Base-by-base conservation (phyloP, 495 filamentous ascomycete species). In the Hypoxylon intermedium region DNA sequence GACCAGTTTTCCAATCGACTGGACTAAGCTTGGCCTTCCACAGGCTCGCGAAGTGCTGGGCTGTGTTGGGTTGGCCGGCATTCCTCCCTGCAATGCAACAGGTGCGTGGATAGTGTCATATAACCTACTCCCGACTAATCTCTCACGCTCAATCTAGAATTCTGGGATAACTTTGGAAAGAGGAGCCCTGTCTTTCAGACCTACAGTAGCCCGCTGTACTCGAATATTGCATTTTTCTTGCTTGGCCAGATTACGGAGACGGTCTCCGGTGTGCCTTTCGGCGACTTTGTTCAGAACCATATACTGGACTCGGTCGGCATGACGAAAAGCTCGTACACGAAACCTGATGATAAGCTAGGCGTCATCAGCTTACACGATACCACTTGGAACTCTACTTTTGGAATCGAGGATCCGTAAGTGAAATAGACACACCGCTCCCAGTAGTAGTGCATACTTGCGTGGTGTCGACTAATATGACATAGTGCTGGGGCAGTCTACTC, bases 401-500 rank as follows among this genome's bases (percentile, higher is more conserved):
- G 57, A 24, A 53, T 47, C 12, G 48, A 53, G 9, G 34, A 48
- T 19, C 41, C 57, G 57, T 60, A 53, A 46, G 57, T 53, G 3
- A 20, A 21, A 30, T 13, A 2, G 30, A 30, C 24, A 26, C 43
- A n/a, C n/a, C n/a, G n/a, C n/a, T n/a, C n/a, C n/a, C n/a, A n/a
- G n/a, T n/a, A n/a, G n/a, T n/a, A n/a, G n/a, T n/a, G n/a, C n/a
- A n/a, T n/a, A n/a, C n/a, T 6, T 31, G 16, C 30, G n/a, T 2
- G 6, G 7, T 24, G 15, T n/a, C 13, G 9, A 33, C 44, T 7
- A 31, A 3, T 20, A 18, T 37, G 13, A 31, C 31, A 36, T 37
- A 77, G 76, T 20, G 69, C 81, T 2, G 81, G 81, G 7, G 76
- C 75, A n/a, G 71, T 82, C 6, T 84, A 77, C 67, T 79, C 78